Evolutionary conservation across 108 stramenopile species (phyloP).

Genomic region (Craspedostauros australis): DNA sequence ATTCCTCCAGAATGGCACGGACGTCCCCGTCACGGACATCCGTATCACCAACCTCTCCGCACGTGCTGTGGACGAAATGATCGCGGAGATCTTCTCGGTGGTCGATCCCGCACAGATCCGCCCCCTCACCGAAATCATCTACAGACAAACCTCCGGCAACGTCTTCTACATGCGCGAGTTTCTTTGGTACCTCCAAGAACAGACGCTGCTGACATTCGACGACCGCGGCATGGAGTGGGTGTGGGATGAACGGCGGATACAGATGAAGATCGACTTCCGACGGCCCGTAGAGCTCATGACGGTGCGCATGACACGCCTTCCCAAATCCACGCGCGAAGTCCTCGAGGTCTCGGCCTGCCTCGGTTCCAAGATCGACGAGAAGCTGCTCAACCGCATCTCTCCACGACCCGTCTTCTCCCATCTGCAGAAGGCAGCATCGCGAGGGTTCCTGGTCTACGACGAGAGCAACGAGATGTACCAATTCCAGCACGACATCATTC

Average conservation of each 20-base stretch:
- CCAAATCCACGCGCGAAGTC: slow-evolving; percentile 27
- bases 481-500: slow-evolving; percentile 33
- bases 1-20: neutral
- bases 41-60: slow-evolving; percentile 1
- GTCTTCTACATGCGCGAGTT: slow-evolving; percentile 7
- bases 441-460: slow-evolving; percentile 14
- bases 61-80: slow-evolving; percentile 15
- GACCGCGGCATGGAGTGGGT: slow-evolving; percentile 1
- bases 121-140: slow-evolving; percentile 17
- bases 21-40: slow-evolving; percentile 2
- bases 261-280: slow-evolving; percentile 2
- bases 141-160: slow-evolving; percentile 12
- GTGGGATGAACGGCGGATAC: slow-evolving; percentile 27
- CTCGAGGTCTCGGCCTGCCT: slow-evolving; percentile 46
- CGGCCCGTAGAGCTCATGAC: slow-evolving; percentile 35
- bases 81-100: slow-evolving; percentile 14
- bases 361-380: slow-evolving; percentile 33
- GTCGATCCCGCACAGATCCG: slow-evolving; percentile 10
- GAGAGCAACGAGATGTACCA: slow-evolving; percentile 3
- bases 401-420: slow-evolving; percentile 12
- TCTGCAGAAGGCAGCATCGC: slow-evolving; percentile 10
- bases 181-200: slow-evolving; percentile 1
- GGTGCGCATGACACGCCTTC: slow-evolving; percentile 25
- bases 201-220: neutral
- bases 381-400: slow-evolving; percentile 27